Percentiles rank a stretch among this genome's conserved stretches.
Conservation (phyloP, 139 green algal genomes). For the Bryopsis sp. region DNA sequence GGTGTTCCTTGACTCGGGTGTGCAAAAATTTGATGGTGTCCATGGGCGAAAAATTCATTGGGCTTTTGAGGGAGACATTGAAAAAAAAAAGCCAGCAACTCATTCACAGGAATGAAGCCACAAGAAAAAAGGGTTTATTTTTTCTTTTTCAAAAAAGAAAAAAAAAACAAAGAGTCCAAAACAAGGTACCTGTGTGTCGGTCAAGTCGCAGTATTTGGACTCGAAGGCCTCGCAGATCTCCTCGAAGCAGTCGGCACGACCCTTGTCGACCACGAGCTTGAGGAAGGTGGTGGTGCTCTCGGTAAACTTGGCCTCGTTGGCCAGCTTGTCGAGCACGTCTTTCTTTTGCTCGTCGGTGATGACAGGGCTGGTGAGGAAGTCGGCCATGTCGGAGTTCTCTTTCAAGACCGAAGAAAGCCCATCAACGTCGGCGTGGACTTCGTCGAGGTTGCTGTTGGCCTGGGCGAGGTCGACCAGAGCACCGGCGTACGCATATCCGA, state of each 20-base stretch:
- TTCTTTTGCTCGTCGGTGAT: conserved; percentile 77
- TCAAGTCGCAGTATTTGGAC: conserved; percentile 86
- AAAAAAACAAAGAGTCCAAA: too few relatives aligned
- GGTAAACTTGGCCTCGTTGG: conserved; percentile 68
- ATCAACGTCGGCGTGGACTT: conserved; percentile 75
- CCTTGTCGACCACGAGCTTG: conserved; percentile 88
- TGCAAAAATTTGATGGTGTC: too few relatives aligned
- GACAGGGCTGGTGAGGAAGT: conserved; percentile 84
- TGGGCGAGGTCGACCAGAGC: conserved; percentile 88
- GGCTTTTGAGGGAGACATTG: too few relatives aligned
- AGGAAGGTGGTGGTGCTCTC: conserved; percentile 89
- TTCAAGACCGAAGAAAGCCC: conserved; percentile 49
- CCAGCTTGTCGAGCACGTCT: conserved; percentile 71
- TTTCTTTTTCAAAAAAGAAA: too few relatives aligned
- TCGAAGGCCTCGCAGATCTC: conserved; percentile 91
- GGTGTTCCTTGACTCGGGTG: too few relatives aligned
- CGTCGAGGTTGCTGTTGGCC: conserved; percentile 73
- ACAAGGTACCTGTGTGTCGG: conserved; percentile 92
- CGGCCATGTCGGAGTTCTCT: conserved; percentile 51
- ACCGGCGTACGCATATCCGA: conserved; percentile 64
- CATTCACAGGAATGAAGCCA: too few relatives aligned
- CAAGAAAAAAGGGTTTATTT: too few relatives aligned
- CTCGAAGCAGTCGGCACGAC: conserved; percentile 64
- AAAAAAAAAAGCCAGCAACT: too few relatives aligned
- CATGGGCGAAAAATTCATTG: too few relatives aligned